phyloP scores from a whole-genome alignment of 345 rosid genomes.

The Brassica juncea region DNA sequence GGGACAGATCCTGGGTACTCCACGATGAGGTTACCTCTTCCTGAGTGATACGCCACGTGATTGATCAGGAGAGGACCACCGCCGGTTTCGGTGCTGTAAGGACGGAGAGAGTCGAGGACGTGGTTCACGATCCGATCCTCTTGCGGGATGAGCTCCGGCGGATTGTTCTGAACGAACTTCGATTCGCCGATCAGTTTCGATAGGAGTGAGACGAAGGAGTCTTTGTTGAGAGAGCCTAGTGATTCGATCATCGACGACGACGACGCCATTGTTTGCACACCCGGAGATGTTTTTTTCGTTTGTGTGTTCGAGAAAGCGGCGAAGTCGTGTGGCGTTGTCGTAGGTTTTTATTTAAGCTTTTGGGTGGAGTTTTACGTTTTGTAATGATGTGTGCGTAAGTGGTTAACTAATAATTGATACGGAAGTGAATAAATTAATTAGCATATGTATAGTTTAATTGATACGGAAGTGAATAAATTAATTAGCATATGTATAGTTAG shows the following conservation, averaged over 20 bases:
- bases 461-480: not conserved
- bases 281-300: not conserved
- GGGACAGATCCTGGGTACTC: conserved; percentile 94
- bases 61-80: conserved; percentile 79
- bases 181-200: conserved; percentile 82
- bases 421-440: not conserved
- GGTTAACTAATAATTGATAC: not conserved
- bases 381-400: not conserved
- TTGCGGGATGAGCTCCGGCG: conserved; percentile 83
- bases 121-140: conserved; percentile 86
- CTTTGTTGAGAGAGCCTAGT: conserved; percentile 66
- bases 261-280: conserved; percentile 15
- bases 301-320: not conserved
- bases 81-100: conserved; percentile 75
- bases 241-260: conserved; percentile 40
- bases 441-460: too few species aligned
- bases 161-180: conserved; percentile 81
- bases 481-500: too few species aligned
- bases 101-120: conserved; percentile 71
- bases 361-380: not conserved
- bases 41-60: conserved; percentile 69
- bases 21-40: conserved; percentile 90
- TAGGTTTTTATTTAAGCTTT: not conserved
- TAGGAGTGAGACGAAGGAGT: conserved; percentile 64
- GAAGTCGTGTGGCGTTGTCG: not conserved